phyloP scores from a whole-genome alignment of 164 flowering plant genomes.

The Litsea cubeba region DNA sequence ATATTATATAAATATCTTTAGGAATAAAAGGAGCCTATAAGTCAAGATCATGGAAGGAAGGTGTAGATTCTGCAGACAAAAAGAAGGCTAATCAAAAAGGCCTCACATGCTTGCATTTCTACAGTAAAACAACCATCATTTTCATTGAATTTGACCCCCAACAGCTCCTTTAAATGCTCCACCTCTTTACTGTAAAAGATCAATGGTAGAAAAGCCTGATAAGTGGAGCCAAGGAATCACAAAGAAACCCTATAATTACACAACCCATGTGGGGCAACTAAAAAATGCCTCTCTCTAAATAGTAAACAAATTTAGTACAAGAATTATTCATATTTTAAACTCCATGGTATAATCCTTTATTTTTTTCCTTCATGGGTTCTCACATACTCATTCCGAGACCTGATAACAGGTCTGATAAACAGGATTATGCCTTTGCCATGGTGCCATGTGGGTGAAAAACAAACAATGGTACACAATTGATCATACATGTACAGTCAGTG shows the following conservation, averaged over 20 bases:
- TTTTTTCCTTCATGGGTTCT: too few relatives aligned
- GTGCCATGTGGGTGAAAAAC: too few relatives aligned
- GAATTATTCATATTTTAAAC: not conserved
- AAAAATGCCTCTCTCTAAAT: not conserved
- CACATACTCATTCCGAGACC: too few relatives aligned
- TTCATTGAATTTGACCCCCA: not conserved
- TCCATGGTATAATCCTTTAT: too few relatives aligned
- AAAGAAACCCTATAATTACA: not conserved
- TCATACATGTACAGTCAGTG: too few relatives aligned
- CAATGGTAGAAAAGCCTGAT: not conserved
- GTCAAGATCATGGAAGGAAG: slow-evolving; percentile 1
- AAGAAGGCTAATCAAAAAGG: not conserved
- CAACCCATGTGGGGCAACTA: not conserved
- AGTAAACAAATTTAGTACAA: not conserved
- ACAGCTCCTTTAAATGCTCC: not conserved
- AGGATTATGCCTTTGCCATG: too few relatives aligned
- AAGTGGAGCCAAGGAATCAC: slow-evolving; percentile 3
- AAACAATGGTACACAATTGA: too few relatives aligned
- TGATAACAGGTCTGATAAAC: too few relatives aligned
- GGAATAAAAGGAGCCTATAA: not conserved
- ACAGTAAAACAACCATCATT: slow-evolving; percentile 4
- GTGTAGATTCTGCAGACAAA: not conserved
- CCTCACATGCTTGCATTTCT: slow-evolving; percentile 9
- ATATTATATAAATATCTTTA: not conserved
- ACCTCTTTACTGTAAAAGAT: not conserved